Evolutionary conservation across 2,329 filamentous ascomycete genomes (phyloP), one percentile per base, ranked within the genome.

Genomic region (Septoria petroselini): DNA sequence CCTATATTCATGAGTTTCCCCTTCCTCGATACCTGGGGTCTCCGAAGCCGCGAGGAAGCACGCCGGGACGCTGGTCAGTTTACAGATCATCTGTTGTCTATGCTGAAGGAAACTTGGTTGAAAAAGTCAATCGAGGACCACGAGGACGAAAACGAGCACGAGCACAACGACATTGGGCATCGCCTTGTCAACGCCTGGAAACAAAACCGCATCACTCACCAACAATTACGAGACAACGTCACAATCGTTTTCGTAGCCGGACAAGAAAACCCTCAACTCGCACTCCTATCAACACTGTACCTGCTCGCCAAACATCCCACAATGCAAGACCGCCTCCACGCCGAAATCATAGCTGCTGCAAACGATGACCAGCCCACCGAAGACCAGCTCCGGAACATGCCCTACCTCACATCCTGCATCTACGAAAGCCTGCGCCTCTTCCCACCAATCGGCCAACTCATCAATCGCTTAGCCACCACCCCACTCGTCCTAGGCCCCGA

Each of bases 1-100:
- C 47, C 47, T n/a, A 15, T 50, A 7, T 50, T 44, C 39, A 37
- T 50, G 29, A 50, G 29, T 41, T 50, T 44, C 17, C 47, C 47
- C 9, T 27, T 25, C 23, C 40, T 50, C 25, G 47, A 45, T 15
- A 38, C 9, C 11, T 38, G 27, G 11, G 37, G 38, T n/a, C 17
- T 43, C 11, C 15, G 15, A 34, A 33, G 29, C 19, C 46, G 46
- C 12, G 37, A 41, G 21, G 19, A 15, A 40, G 44, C 44, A 17
- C 44, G 44, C 25, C 37, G 39, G n/a, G 39, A 39, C 15, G 46
- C 46, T 12, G 30, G n/a, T 12, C 25, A 27, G 9, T 49, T 49
- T 33, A 43, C 38, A 18, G 46, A 49, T 18, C 29, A 31, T 15
- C 30, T 49, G 3, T n/a, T 49, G 11, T 11, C 6, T 17, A 41